These are phyloP conservation scores for Trichoderma semiorbis DNA, from an alignment of 2,329 filamentous ascomycete genomes.

Conservation along the genomic window DNA sequence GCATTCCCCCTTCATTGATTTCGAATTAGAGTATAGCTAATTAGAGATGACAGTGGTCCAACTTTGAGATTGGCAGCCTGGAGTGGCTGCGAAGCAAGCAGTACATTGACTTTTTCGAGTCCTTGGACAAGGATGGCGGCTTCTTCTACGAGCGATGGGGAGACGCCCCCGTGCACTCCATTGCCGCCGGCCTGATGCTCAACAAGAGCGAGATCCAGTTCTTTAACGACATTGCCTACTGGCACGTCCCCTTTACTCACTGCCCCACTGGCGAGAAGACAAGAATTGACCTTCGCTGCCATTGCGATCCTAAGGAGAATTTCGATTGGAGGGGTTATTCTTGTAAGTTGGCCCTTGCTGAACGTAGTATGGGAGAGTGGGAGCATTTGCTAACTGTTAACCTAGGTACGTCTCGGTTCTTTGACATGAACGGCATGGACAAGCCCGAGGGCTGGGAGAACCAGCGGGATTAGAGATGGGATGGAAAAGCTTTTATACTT, in stretches of 20 bases:
- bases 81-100: conserved; percentile 87
- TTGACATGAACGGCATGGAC: conserved; percentile 72
- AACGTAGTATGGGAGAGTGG: background rate
- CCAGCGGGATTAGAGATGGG: conserved; percentile 47
- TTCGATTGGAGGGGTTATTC: conserved; percentile 99
- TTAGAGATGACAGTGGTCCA: conserved; percentile 72
- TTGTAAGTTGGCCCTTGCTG: conserved; percentile 57
- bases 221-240: conserved; percentile 98
- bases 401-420: conserved; percentile 70
- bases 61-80: conserved; percentile 94
- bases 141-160: conserved; percentile 99
- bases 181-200: conserved; percentile 81
- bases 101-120: conserved; percentile 88
- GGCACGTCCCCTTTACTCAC: conserved; percentile 96
- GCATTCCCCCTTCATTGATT: conserved; percentile 27
- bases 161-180: conserved; percentile 97
- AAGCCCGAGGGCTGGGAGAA: conserved; percentile 85
- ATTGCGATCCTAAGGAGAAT: conserved; percentile 93
- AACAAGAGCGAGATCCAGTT: conserved; percentile 95
- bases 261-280: conserved; percentile 89
- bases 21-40: background rate
- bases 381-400: conserved; percentile 19
- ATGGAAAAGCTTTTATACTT: background rate
- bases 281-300: conserved; percentile 80
- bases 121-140: conserved; percentile 83